phyloP scores from a whole-genome alignment of 225 moss, liverwort and hornwort genomes.

The Bryum argenteum region DNA sequence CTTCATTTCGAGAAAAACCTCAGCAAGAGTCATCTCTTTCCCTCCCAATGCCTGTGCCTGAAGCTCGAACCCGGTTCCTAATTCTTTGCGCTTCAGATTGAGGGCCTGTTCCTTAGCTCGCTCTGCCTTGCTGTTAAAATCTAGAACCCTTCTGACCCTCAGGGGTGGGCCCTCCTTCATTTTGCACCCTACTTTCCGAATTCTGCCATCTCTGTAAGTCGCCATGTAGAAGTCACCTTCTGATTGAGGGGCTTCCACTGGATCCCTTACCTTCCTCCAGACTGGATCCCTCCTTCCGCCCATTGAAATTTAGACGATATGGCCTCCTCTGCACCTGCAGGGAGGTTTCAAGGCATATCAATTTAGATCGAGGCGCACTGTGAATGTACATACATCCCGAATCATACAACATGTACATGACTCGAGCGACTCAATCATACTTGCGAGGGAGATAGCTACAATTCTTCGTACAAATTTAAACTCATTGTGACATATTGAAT shows the following conservation, averaged over 20 bases:
- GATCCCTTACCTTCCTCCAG: not conserved
- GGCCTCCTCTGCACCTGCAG: constrained; percentile 1
- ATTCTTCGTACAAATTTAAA: not conserved
- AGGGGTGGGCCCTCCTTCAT: constrained; percentile 29
- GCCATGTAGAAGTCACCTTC: constrained; percentile 43
- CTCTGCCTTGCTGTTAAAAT: constrained; percentile 34
- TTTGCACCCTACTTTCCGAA: constrained; percentile 33
- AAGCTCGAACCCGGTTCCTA: constrained; percentile 1
- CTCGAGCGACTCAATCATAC: not conserved
- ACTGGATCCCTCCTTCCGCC: not conserved
- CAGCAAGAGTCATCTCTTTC: constrained; percentile 30
- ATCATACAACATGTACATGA: not conserved
- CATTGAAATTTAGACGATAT: not conserved
- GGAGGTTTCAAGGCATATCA: not conserved
- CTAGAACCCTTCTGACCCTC: constrained; percentile 24
- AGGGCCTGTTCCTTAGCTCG: constrained; percentile 28
- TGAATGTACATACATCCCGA: not conserved
- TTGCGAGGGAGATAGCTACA: not conserved
- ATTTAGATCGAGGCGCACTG: not conserved
- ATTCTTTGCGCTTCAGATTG: constrained; percentile 20
- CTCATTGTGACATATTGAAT: too few relatives aligned
- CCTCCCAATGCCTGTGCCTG: not conserved
- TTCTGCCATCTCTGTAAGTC: constrained; percentile 29
- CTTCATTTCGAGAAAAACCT: constrained; percentile 32
- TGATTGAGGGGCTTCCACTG: not conserved